These are phyloP conservation scores for Talaromyces thailandensis DNA, from an alignment of 495 filamentous ascomycete species.

Conservation along the genomic window DNA sequence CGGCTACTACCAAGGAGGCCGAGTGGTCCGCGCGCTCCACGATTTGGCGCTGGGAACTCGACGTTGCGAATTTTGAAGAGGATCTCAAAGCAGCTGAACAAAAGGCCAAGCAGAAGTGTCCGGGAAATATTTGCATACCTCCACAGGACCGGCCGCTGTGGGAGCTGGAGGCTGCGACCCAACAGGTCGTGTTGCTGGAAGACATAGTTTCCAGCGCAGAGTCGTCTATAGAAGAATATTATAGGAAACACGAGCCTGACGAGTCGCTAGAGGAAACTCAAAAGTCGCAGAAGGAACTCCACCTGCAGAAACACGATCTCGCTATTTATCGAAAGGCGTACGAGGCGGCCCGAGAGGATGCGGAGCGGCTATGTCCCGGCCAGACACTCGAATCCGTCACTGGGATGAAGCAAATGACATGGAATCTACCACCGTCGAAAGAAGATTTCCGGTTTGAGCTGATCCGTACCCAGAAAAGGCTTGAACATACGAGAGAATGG, in stretches of 20 bases:
- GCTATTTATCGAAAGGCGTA: background rate
- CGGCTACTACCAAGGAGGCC: background rate
- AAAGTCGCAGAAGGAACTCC: background rate
- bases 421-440: background rate
- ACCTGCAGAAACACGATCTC: background rate
- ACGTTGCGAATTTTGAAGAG: background rate
- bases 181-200: background rate
- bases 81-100: background rate
- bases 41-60: background rate
- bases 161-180: background rate
- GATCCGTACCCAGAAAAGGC: background rate
- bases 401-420: background rate
- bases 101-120: background rate
- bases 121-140: background rate
- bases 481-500: background rate
- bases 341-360: background rate
- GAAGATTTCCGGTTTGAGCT: background rate
- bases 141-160: background rate
- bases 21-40: background rate
- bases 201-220: background rate
- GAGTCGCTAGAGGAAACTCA: background rate
- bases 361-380: background rate
- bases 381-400: background rate
- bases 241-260: background rate
- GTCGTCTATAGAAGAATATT: background rate